Evolutionary conservation across 371 early-diverging fungal species (phyloP).

Genomic region (Batkoa obscura): DNA sequence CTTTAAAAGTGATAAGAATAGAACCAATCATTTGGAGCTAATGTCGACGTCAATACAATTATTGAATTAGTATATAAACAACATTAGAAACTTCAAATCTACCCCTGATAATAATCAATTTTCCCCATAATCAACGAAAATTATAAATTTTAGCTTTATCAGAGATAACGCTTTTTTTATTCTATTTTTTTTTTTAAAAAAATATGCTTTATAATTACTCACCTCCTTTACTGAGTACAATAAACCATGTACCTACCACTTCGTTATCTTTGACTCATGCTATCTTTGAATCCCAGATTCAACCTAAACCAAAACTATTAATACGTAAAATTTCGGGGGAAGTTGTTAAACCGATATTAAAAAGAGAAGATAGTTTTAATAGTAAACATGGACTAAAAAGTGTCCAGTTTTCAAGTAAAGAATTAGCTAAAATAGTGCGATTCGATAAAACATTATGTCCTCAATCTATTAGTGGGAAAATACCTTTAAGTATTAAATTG

Average conservation of each 20-base stretch:
- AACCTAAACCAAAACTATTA: neutral
- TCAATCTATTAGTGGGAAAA: neutral
- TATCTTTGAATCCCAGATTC: neutral
- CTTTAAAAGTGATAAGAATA: too few relatives aligned
- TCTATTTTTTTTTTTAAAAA: too few relatives aligned
- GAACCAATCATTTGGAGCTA: too few relatives aligned
- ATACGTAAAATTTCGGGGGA: slow-evolving; percentile 7
- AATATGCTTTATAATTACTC: too few relatives aligned
- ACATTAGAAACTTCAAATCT: too few relatives aligned
- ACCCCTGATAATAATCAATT: too few relatives aligned
- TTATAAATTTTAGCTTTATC: neutral
- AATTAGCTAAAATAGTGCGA: too few relatives aligned
- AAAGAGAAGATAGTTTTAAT: neutral
- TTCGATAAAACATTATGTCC: slow-evolving; percentile 3
- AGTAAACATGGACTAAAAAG: too few relatives aligned
- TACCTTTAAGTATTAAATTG: neutral
- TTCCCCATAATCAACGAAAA: neutral
- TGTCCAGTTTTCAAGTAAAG: too few relatives aligned
- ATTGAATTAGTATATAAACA: too few relatives aligned
- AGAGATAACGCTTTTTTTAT: neutral
- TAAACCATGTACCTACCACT: neutral
- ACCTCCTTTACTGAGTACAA: neutral
- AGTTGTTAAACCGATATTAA: slow-evolving; percentile 5
- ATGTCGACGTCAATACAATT: too few relatives aligned
- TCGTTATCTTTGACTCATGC: slow-evolving; percentile 1